Conservation (phyloP, 352 stramenopile species). For the Pythium scleroteichum region DNA sequence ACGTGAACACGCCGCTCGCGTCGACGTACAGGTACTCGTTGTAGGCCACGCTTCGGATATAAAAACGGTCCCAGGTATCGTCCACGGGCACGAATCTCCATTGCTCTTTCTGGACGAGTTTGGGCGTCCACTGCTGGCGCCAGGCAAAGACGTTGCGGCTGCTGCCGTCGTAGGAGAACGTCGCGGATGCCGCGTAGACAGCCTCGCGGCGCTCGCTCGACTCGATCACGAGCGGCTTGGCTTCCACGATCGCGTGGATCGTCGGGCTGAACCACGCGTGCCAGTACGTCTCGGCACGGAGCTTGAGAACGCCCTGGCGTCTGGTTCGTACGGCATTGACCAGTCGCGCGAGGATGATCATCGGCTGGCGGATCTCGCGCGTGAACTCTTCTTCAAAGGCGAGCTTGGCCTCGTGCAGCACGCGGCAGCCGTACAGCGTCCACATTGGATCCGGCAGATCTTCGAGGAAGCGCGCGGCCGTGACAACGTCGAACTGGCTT, state of each 20-base stretch:
- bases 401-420: not conserved
- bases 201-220: slow-evolving; percentile 25
- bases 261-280: slow-evolving; percentile 30
- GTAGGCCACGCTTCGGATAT: slow-evolving; percentile 51
- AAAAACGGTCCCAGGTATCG: slow-evolving; percentile 40
- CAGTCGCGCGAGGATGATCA: slow-evolving; percentile 1
- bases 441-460: not conserved
- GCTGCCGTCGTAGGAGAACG: slow-evolving; percentile 33
- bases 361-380: not conserved
- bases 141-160: slow-evolving; percentile 43
- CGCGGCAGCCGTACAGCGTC: slow-evolving; percentile 2
- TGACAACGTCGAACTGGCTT: slow-evolving; percentile 1
- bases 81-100: slow-evolving; percentile 10
- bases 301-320: slow-evolving; percentile 10
- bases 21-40: slow-evolving; percentile 63
- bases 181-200: slow-evolving; percentile 28
- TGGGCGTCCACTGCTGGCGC: slow-evolving; percentile 32
- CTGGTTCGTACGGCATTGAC: not conserved
- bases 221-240: slow-evolving; percentile 28
- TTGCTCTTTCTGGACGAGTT: slow-evolving; percentile 37
- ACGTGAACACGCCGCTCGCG: slow-evolving; percentile 67
- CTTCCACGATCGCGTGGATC: slow-evolving; percentile 32
- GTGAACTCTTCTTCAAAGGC: slow-evolving; percentile 4
- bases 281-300: slow-evolving; percentile 18
- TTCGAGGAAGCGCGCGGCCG: not conserved